Base-by-base conservation (phyloP, 495 filamentous ascomycete genomes). In the Darksidea phi region DNA sequence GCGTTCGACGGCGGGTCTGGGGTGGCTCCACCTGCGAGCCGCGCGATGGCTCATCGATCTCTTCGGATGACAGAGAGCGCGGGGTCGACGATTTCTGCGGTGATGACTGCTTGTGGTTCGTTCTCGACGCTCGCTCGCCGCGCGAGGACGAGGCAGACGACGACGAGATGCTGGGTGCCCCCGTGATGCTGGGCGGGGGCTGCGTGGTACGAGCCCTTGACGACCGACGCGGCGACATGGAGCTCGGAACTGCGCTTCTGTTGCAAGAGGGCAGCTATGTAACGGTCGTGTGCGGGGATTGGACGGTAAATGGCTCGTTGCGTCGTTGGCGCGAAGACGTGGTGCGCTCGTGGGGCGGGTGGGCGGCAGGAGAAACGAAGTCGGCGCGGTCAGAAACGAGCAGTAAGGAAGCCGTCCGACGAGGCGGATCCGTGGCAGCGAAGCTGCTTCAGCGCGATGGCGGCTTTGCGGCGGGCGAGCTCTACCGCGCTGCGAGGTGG, bases 151-250 rank as follows among this genome's bases (percentile, higher is more conserved):
- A 87, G 54, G 76, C 80, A 13, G 91, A 93, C 52, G 92, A 85
- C 20, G 91, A 90, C 41, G 91, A 92, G 69, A 79, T 79, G 70
- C 79, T 81, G 70, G 89, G 85, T 57, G 90, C 86, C 43, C 86
- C 84, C 55, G 79, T 52, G 5, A 55, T 74, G 59, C 79, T 79
- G 66, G 81, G 77, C 66, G 84, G 81, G 58, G 89, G 85, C 75
- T 94, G 89, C 61, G 87, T 84, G 62, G 83, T 84, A 73, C 91
- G 90, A 77, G 91, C 89, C 76, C 94, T 86, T 68, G 93, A 94
- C 50, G 91, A 96, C 73, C 94, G 90, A 73, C 94, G 87, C 68
- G 91, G 88, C 68, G 89, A 87, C 77, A 76, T 73, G 42, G 70
- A 54, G 42, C 43, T 32, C 6, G 46, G 15, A 4, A 43, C 41